Conservation (phyloP, 345 rosid species). For the Camelina neglecta region DNA sequence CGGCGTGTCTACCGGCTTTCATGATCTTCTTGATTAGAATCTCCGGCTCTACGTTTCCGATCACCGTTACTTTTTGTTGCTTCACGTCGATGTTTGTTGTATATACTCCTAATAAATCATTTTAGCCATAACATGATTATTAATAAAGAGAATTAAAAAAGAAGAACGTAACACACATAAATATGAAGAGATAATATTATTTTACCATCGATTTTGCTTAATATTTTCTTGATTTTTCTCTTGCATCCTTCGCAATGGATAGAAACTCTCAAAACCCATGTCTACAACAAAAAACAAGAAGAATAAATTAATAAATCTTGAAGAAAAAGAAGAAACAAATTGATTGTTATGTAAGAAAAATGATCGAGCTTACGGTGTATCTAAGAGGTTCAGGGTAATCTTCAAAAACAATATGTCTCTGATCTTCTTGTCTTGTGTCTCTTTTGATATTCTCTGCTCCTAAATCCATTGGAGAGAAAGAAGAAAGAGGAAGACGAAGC, state of each 20-base stretch:
- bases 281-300: slow-evolving; percentile 44
- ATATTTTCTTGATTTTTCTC: slow-evolving; percentile 71
- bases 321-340: not conserved
- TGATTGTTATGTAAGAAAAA: no score
- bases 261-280: slow-evolving; percentile 71
- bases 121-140: not conserved
- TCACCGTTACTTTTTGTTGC: slow-evolving; percentile 79
- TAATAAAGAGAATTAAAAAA: not conserved
- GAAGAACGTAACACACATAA: not conserved
- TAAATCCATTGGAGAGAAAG: slow-evolving; percentile 32
- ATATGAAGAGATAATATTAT: not conserved
- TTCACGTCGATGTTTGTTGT: slow-evolving; percentile 60
- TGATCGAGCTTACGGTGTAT: slow-evolving; percentile 58
- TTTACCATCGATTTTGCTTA: slow-evolving; percentile 75
- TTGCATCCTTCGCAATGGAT: slow-evolving; percentile 94
- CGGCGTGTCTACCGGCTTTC: slow-evolving; percentile 79
- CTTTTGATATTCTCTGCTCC: slow-evolving; percentile 42
- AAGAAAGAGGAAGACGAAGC: not conserved
- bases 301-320: not conserved
- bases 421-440: slow-evolving; percentile 52
- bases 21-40: slow-evolving; percentile 69
- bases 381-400: slow-evolving; percentile 56
- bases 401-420: slow-evolving; percentile 33
- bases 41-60: slow-evolving; percentile 63
- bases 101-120: slow-evolving; percentile 64